Evolutionary conservation across 73 alveolate genomes (phyloP).

Genomic region (Blepharisma stoltei): DNA sequence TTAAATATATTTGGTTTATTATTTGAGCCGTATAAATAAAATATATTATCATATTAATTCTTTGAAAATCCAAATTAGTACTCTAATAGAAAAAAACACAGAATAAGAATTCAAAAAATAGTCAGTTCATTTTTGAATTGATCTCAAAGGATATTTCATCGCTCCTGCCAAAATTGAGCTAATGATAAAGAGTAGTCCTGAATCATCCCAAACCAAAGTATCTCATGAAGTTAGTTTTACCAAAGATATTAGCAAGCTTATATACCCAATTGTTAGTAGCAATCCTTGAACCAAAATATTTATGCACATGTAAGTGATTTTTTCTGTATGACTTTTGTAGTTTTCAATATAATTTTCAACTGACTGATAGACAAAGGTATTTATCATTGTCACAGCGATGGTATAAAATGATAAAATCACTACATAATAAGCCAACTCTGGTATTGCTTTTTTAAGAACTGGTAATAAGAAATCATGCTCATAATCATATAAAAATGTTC

Average conservation of each 20-base stretch:
- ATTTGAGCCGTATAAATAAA: too few relatives aligned
- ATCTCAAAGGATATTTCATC: background rate
- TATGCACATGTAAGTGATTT: constrained; percentile 10
- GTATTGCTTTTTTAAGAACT: background rate
- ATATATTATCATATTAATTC: too few relatives aligned
- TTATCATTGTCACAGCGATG: background rate
- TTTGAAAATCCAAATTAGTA: background rate
- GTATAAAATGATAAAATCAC: constrained; percentile 1
- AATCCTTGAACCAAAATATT: constrained; percentile 17
- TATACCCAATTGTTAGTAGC: constrained; percentile 7
- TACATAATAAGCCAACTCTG: background rate
- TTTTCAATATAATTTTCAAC: constrained; percentile 17
- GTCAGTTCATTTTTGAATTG: constrained; percentile 3
- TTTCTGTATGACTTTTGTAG: background rate
- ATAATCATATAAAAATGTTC: background rate
- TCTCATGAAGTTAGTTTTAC: constrained; percentile 9
- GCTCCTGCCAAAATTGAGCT: constrained; percentile 29
- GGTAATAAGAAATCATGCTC: background rate
- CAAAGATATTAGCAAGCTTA: background rate
- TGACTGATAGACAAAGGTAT: constrained; percentile 6
- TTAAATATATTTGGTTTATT: too few relatives aligned
- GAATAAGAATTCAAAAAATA: constrained; percentile 3
- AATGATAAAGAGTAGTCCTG: constrained; percentile 4
- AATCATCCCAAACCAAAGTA: constrained; percentile 27
- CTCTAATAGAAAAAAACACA: constrained; percentile 3